Evolutionary conservation across 2,329 filamentous ascomycete genomes (phyloP).

Genomic region (Cercospora sojina): DNA sequence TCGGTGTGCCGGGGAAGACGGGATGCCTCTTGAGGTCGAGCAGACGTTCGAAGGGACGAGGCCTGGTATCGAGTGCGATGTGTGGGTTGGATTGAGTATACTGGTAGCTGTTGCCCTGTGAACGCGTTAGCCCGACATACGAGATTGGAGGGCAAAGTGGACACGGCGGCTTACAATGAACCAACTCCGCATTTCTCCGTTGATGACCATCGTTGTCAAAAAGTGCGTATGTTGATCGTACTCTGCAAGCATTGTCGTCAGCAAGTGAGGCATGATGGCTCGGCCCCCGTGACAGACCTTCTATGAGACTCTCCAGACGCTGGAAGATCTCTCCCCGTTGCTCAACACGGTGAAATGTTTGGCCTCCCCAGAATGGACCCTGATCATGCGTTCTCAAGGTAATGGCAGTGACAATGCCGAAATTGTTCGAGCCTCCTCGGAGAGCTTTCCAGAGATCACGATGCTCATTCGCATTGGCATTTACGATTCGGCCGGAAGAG

Average conservation of each 20-base stretch:
- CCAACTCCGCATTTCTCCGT: not conserved
- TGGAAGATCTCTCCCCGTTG: not conserved
- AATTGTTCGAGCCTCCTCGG: slow-evolving; percentile 26
- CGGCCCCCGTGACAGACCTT: not conserved
- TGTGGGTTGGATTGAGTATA: not conserved
- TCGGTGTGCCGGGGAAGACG: not conserved
- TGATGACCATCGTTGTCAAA: not conserved
- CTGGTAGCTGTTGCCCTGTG: not conserved
- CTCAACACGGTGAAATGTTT: slow-evolving; percentile 11
- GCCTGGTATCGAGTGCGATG: not conserved
- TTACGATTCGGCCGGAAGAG: slow-evolving; percentile 25
- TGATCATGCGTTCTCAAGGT: slow-evolving; percentile 19
- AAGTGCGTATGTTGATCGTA: not conserved
- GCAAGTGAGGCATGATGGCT: not conserved
- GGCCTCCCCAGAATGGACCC: slow-evolving; percentile 25
- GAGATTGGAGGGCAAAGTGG: not conserved
- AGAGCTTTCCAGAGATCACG: slow-evolving; percentile 24
- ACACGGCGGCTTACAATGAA: not conserved
- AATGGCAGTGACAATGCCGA: slow-evolving; percentile 27
- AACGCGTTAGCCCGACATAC: not conserved
- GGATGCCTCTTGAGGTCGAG: not conserved
- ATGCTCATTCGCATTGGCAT: slow-evolving; percentile 28
- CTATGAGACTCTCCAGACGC: not conserved
- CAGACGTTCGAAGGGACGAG: not conserved
- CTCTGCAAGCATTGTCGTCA: not conserved